Evolutionary conservation across 2,329 filamentous ascomycete genomes (phyloP), one percentile per base, ranked within the genome.

Genomic region (Ceratocystis variospora): DNA sequence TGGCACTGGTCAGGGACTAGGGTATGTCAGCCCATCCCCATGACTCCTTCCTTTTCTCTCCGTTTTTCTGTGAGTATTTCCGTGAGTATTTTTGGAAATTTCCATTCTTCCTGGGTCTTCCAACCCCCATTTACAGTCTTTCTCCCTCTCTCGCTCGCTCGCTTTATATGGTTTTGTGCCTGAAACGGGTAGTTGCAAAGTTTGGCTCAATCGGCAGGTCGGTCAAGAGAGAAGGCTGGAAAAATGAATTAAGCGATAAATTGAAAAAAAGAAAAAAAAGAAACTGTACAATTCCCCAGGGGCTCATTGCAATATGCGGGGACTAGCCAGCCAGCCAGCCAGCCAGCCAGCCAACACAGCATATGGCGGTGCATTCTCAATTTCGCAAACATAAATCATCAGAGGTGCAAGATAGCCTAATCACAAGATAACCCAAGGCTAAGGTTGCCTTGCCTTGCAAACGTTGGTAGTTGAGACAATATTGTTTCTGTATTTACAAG

Each of bases 401-500:
- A 15, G 10, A 12, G 37, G 37, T 41, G 10, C 37, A 15, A 41
- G 37, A 12, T 41, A 41, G 37, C 37, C 37, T 15, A 41, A 41
- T 41, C 37, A 41, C 3, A 15, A 15, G 10, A 28, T 15, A 22
- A 53, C 48, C 48, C n/a, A n/a, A 48, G 46, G 6, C 46, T 5
- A 19, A 22, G 5, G 6, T 5, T n/a, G 6, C 46, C 46, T 22
- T n/a, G 15, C 8, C 22, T 15, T 8, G 19, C 4, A 53, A 33
- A 5, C 46, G n/a, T 31, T 8, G 4, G 28, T 31, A 17, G 25
- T 15, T 22, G 22, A 31, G 55, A 59, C 28, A 59, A 59, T n/a
- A 59, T 59, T 59, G 55, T 59, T 37, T 59, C 55, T 59, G 25
- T 37, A 31, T 25, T 31, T 31, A n/a, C 55, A 59, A 22, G 48